These are phyloP conservation scores for Sequoiadendron giganteum DNA, from an alignment of 75 land plant species.

Conservation along the genomic window DNA sequence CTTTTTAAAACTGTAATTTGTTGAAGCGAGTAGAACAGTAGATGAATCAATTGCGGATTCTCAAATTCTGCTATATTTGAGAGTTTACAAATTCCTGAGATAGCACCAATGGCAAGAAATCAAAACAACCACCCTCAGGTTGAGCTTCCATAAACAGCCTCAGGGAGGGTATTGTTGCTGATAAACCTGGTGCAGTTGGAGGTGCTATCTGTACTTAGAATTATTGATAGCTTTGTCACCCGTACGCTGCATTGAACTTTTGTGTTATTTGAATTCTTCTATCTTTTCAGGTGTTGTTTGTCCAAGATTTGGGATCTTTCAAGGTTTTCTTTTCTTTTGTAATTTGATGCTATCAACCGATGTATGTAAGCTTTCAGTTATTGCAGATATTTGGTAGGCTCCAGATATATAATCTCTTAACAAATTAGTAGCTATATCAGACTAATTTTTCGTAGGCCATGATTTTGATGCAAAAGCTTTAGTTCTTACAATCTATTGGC, in stretches of 20 bases:
- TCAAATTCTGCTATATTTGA: too few relatives aligned
- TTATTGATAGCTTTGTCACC: neutral
- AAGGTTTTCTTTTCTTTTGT: neutral
- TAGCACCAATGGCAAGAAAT: neutral
- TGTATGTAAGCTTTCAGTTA: neutral
- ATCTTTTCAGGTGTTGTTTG: neutral
- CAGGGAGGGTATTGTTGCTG: neutral
- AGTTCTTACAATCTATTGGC: neutral
- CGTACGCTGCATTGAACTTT: neutral
- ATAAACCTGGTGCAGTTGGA: neutral
- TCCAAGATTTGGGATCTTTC: neutral
- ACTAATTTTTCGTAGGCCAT: neutral
- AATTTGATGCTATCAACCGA: neutral
- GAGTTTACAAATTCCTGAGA: neutral
- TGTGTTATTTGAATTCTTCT: neutral
- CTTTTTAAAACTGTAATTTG: too few relatives aligned
- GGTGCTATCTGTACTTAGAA: neutral
- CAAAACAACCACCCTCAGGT: neutral
- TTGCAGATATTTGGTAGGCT: neutral
- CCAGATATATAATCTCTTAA: neutral
- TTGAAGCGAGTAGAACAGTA: too few relatives aligned
- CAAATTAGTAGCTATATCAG: neutral
- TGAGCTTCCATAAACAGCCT: neutral
- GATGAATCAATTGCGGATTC: too few relatives aligned
- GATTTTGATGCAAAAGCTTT: neutral